Conservation (phyloP, 371 early-diverging fungal species). For the Batkoa obscura region DNA sequence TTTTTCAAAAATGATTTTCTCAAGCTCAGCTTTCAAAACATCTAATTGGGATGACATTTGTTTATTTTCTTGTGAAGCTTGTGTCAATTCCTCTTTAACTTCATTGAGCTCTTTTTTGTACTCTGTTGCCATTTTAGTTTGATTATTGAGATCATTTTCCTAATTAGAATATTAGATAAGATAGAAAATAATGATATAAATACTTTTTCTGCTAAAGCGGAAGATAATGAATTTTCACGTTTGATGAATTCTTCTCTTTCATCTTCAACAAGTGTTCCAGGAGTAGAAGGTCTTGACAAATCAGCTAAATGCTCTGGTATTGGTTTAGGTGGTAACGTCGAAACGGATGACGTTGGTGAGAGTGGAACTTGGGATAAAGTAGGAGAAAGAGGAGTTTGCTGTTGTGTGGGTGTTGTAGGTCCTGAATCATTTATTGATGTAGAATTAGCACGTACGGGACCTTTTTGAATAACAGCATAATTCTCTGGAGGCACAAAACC, state of each 20-base stretch:
- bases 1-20: conserved; percentile 66
- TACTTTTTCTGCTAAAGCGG: conserved; percentile 77
- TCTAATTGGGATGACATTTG: conserved; percentile 38
- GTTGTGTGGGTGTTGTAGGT: conserved; percentile 7
- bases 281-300: conserved; percentile 51
- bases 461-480: conserved; percentile 49
- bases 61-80: conserved; percentile 39
- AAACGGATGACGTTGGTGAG: conserved; percentile 12
- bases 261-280: conserved; percentile 59
- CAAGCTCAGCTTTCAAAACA: conserved; percentile 58
- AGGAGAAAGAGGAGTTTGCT: conserved; percentile 2
- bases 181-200: not conserved
- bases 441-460: conserved; percentile 9
- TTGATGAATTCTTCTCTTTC: conserved; percentile 83
- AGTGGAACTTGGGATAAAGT: conserved; percentile 6
- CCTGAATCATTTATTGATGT: not conserved
- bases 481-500: conserved; percentile 47
- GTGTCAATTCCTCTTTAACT: conserved; percentile 37
- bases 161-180: not conserved
- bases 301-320: conserved; percentile 4
- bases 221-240: conserved; percentile 84
- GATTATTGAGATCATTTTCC: conserved; percentile 16
- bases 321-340: not conserved
- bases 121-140: conserved; percentile 9
- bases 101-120: conserved; percentile 40